Conservation (phyloP, 352 stramenopile species). For the Thraustotheca clavata region DNA sequence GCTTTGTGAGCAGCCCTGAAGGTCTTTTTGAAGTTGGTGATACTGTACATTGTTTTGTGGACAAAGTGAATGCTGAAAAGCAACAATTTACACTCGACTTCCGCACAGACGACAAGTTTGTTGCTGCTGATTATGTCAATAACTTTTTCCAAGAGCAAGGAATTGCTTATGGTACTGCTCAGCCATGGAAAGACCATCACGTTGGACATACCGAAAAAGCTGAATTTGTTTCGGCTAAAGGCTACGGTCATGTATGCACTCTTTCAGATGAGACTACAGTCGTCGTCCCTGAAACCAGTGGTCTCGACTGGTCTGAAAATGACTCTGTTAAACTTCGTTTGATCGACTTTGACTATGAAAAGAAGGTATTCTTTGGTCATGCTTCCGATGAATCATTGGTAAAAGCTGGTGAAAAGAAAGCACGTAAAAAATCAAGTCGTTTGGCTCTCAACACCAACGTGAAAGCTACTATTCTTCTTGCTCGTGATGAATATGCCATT, state of each 20-base stretch:
- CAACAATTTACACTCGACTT: constrained; percentile 78
- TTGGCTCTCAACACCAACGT: constrained; percentile 38
- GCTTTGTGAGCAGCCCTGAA: constrained; percentile 59
- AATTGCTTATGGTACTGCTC: not conserved
- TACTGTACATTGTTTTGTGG: constrained; percentile 71
- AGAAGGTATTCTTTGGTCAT: constrained; percentile 65
- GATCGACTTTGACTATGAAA: constrained; percentile 81
- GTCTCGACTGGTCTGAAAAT: constrained; percentile 32
- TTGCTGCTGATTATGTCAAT: constrained; percentile 44
- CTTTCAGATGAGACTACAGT: constrained; percentile 57
- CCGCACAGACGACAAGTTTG: constrained; percentile 32
- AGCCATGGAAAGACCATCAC: not conserved
- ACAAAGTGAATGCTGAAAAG: constrained; percentile 72
- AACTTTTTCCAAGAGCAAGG: constrained; percentile 42
- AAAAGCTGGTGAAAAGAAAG: constrained; percentile 53
- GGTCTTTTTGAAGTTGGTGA: constrained; percentile 80
- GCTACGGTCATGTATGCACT: constrained; percentile 82
- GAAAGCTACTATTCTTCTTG: constrained; percentile 39
- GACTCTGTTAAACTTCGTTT: constrained; percentile 64
- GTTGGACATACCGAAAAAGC: constrained; percentile 72
- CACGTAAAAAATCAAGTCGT: constrained; percentile 50
- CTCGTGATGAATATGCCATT: constrained; percentile 49
- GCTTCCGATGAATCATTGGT: constrained; percentile 37
- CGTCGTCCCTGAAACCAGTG: constrained; percentile 42
- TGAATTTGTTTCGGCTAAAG: constrained; percentile 72